Evolutionary conservation across 169 alveolate species (phyloP).

Genomic region (Amoebophrya sp.): DNA sequence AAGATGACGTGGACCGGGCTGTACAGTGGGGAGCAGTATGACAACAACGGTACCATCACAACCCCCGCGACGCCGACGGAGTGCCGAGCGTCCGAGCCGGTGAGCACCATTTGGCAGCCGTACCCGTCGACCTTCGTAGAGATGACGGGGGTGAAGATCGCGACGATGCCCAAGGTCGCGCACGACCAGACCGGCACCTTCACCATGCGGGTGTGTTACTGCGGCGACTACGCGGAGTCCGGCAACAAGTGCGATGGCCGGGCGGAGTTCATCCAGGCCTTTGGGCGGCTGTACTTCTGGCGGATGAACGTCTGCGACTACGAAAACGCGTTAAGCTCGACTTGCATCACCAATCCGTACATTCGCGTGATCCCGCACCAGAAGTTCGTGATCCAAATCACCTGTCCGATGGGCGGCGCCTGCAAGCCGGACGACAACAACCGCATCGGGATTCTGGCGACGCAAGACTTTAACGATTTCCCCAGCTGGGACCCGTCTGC

Average conservation of each 20-base stretch:
- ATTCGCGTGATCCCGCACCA: not conserved
- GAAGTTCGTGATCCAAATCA: not conserved
- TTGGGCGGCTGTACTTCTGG: not conserved
- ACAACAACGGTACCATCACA: not conserved
- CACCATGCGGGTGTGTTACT: not conserved
- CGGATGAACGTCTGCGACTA: constrained; percentile 2
- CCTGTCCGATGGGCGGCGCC: constrained; percentile 12
- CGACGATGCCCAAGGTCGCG: not conserved
- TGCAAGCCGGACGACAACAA: not conserved
- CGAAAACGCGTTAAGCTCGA: not conserved
- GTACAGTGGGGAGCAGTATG: not conserved
- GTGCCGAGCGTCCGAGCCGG: not conserved
- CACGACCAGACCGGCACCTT: constrained; percentile 15
- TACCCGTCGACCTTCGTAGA: not conserved
- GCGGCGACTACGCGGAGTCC: not conserved
- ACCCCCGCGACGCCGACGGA: not conserved
- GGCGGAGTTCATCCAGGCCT: constrained; percentile 16
- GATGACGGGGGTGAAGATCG: not conserved
- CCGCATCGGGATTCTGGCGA: not conserved
- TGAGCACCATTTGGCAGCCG: not conserved
- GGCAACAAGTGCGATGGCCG: not conserved
- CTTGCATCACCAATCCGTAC: not conserved
- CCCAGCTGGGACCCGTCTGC: not conserved
- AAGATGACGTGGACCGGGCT: constrained; percentile 16
- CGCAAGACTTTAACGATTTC: not conserved